These are phyloP conservation scores for Stachybotrys chartarum DNA, from an alignment of 2,329 filamentous ascomycete genomes.

Conservation along the genomic window DNA sequence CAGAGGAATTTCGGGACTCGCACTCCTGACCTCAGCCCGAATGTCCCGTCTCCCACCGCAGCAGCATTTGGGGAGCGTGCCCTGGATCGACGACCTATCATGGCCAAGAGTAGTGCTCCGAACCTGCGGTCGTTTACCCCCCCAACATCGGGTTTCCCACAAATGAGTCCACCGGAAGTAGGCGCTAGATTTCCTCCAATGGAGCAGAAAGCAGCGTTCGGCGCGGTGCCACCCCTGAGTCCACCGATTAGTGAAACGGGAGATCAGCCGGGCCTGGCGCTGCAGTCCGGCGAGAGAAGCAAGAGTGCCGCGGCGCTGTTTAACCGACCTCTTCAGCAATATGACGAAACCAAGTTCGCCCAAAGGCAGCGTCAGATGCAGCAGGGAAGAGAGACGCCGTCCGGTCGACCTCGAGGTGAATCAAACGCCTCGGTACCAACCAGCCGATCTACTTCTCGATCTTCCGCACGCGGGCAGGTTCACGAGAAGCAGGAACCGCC, in stretches of 20 bases:
- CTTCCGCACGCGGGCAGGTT: conserved; percentile 31
- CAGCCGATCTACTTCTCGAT: conserved; percentile 36
- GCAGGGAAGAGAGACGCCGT: conserved; percentile 60
- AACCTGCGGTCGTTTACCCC: conserved; percentile 57
- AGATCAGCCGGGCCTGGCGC: conserved; percentile 55
- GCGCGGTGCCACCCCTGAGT: conserved; percentile 31
- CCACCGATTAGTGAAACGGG: conserved; percentile 63
- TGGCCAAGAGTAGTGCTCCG: conserved; percentile 57
- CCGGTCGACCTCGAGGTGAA: conserved; percentile 35
- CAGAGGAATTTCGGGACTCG: conserved; percentile 45
- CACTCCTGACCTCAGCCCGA: conserved; percentile 41
- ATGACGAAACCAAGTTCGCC: conserved; percentile 79
- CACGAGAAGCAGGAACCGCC: conserved; percentile 23
- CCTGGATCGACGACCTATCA: conserved; percentile 35
- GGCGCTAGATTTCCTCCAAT: conserved; percentile 26
- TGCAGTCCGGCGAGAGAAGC: conserved; percentile 69
- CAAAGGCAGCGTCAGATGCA: conserved; percentile 78
- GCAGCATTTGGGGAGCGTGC: conserved; percentile 38
- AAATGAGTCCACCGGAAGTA: conserved; percentile 28
- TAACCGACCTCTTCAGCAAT: conserved; percentile 66
- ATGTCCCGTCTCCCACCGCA: conserved; percentile 38
- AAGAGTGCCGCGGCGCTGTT: conserved; percentile 68
- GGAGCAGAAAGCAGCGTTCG: conserved; percentile 23
- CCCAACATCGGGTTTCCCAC: conserved; percentile 30
- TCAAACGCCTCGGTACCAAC: conserved; percentile 33